Percentiles rank a stretch among this genome's conserved stretches.
Evolutionary conservation across 352 stramenopile species (phyloP).

Genomic region (Pythium rishiriense): DNA sequence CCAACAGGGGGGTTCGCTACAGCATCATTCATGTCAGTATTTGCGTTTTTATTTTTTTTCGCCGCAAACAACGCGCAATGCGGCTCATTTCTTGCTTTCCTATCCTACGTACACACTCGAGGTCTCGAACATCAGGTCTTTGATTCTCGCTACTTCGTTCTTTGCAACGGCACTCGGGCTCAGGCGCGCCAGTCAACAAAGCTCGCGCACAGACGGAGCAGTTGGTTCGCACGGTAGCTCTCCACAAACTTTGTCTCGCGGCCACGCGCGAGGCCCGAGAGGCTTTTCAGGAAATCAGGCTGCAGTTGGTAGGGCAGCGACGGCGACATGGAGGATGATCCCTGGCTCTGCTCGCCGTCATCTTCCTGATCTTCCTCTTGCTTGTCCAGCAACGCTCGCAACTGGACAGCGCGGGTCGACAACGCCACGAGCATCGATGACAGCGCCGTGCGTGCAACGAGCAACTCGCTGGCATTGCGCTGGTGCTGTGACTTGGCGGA

Average conservation of each 20-base stretch:
- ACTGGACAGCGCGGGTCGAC: slow-evolving; percentile 23
- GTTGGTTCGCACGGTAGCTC: slow-evolving; percentile 26
- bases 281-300: slow-evolving; percentile 21
- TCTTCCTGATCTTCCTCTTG: slow-evolving; percentile 10
- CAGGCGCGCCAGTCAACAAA: slow-evolving; percentile 30
- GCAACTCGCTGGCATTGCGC: slow-evolving; percentile 17
- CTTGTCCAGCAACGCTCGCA: slow-evolving; percentile 19
- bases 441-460: slow-evolving; percentile 25
- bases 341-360: slow-evolving; percentile 12
- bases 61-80: too few relatives aligned
- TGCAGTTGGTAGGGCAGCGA: slow-evolving; percentile 15
- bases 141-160: not conserved
- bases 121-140: too few relatives aligned
- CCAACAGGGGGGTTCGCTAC: too few relatives aligned
- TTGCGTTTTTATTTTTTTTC: not conserved
- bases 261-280: slow-evolving; percentile 20
- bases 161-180: not conserved
- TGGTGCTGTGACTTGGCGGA: slow-evolving; percentile 4
- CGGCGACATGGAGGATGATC: not conserved
- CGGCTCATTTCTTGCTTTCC: not conserved
- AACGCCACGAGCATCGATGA: slow-evolving; percentile 31
- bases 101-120: too few relatives aligned
- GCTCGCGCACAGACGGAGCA: slow-evolving; percentile 20
- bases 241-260: slow-evolving; percentile 34
- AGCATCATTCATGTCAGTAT: not conserved